Evolutionary conservation across 345 rosid species (phyloP).

Genomic region (Physaria fendleri): DNA sequence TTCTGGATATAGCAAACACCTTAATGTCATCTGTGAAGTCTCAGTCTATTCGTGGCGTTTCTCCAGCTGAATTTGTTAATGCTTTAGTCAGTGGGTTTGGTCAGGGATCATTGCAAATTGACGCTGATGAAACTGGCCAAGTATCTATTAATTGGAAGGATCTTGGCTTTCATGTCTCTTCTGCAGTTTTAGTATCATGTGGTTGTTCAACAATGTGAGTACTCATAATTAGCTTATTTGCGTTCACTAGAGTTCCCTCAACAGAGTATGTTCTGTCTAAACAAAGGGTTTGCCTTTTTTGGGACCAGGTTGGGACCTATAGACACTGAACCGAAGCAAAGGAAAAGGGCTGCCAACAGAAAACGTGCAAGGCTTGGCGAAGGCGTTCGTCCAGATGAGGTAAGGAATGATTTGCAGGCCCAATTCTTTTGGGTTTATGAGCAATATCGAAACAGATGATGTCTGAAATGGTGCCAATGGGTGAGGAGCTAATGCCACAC

Average conservation of each 20-base stretch:
- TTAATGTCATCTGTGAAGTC: conserved; percentile 69
- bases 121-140: conserved; percentile 35
- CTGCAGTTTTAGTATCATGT: conserved; percentile 37
- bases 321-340: conserved; percentile 62
- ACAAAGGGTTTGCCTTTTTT: not conserved
- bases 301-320: conserved; percentile 84
- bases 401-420: conserved; percentile 23
- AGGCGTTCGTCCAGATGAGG: conserved; percentile 70
- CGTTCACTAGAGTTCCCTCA: not conserved
- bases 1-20: conserved; percentile 60
- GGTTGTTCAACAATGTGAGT: conserved; percentile 87
- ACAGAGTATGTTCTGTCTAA: not conserved
- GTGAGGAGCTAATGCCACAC: conserved; percentile 79
- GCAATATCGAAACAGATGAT: conserved; percentile 39
- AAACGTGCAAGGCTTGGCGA: conserved; percentile 48
- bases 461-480: conserved; percentile 43
- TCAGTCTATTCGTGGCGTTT: conserved; percentile 52
- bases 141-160: conserved; percentile 61
- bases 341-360: conserved; percentile 42
- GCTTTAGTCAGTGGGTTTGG: conserved; percentile 49
- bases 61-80: conserved; percentile 53
- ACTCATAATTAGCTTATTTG: not conserved
- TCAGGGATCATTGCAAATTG: conserved; percentile 26
- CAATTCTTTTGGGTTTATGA: not conserved
- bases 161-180: conserved; percentile 55